Conservation (phyloP, 2,329 filamentous ascomycete species). For the Clathrospora elynae region DNA sequence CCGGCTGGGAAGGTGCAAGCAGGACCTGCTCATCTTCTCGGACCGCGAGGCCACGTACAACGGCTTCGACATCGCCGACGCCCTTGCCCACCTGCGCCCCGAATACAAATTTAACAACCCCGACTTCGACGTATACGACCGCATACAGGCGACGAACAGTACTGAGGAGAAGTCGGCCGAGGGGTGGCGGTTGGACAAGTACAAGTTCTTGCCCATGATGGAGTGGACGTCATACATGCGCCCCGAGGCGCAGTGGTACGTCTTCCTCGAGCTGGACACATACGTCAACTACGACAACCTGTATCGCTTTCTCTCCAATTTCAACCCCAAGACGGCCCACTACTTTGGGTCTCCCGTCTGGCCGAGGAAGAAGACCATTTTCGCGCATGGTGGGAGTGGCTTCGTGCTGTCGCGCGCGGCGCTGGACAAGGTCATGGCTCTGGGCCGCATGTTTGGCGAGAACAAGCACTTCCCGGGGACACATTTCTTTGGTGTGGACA, state of each 20-base stretch:
- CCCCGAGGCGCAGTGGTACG: conserved; percentile 42
- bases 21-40: conserved; percentile 62
- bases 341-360: conserved; percentile 51
- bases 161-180: conserved; percentile 54
- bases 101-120: conserved; percentile 50
- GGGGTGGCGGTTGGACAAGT: conserved; percentile 62
- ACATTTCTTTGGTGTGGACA: conserved; percentile 44
- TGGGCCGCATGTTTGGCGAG: conserved; percentile 45
- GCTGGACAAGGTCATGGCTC: conserved; percentile 52
- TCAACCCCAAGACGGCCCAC: conserved; percentile 45
- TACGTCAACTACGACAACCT: conserved; percentile 49
- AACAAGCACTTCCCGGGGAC: conserved; percentile 41
- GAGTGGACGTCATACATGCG: conserved; percentile 53
- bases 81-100: conserved; percentile 53
- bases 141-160: conserved; percentile 48
- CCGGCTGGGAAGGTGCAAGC: conserved; percentile 61
- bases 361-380: conserved; percentile 43
- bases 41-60: conserved; percentile 61
- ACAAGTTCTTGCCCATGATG: conserved; percentile 63
- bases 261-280: conserved; percentile 48
- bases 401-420: conserved; percentile 55
- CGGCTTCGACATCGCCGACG: conserved; percentile 55
- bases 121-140: conserved; percentile 59
- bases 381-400: conserved; percentile 53
- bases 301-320: conserved; percentile 47